These are phyloP conservation scores for Carex pumila DNA, from an alignment of 176 grass and related monocot genomes.

Conservation along the genomic window DNA sequence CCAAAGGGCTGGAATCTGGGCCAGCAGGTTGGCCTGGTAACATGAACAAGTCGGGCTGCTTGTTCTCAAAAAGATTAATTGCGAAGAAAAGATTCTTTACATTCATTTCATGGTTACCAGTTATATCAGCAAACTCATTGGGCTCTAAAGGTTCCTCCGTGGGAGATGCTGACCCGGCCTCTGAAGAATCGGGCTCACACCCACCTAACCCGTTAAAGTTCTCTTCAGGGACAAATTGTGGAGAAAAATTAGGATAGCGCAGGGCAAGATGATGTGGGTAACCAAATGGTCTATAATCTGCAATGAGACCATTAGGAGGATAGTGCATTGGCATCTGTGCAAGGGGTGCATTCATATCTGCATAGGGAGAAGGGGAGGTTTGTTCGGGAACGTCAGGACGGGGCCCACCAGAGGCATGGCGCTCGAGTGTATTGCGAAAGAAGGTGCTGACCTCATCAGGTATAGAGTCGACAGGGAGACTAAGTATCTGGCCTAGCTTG, in stretches of 20 bases:
- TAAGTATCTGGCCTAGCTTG: slow-evolving; percentile 73
- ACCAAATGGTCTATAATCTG: neutral
- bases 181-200: neutral
- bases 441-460: slow-evolving; percentile 60
- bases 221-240: neutral
- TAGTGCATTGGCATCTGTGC: neutral
- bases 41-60: neutral
- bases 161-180: neutral
- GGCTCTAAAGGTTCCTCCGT: neutral
- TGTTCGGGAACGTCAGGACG: slow-evolving; percentile 16
- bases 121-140: slow-evolving; percentile 45
- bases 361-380: neutral
- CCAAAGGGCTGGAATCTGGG: neutral
- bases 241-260: no score
- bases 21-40: neutral
- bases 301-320: neutral
- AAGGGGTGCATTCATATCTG: neutral
- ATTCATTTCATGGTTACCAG: slow-evolving; percentile 39
- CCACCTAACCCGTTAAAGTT: neutral
- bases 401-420: slow-evolving; percentile 34
- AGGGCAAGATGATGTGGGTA: neutral
- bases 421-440: slow-evolving; percentile 67
- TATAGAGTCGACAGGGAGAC: slow-evolving; percentile 35
- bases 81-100: slow-evolving; percentile 48
- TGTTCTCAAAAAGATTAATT: neutral